phyloP scores from a whole-genome alignment of 805 yeast species.

The Saturnispora sekii region DNA sequence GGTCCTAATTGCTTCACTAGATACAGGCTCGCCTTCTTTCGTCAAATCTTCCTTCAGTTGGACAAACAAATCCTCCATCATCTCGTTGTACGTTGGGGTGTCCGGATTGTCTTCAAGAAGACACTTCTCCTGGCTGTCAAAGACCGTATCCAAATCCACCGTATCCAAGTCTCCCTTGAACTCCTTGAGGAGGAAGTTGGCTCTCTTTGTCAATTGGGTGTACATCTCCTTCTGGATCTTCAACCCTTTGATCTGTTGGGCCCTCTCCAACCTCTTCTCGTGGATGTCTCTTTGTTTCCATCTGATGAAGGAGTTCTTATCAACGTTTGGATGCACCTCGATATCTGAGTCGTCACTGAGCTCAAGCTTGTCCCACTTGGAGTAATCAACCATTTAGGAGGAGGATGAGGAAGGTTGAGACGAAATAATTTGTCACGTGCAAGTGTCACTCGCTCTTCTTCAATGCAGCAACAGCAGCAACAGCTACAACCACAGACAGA shows the following conservation, averaged over 20 bases:
- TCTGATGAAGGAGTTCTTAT: slow-evolving; percentile 78
- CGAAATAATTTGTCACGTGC: background rate
- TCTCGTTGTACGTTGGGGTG: slow-evolving; percentile 70
- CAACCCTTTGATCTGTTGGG: slow-evolving; percentile 65
- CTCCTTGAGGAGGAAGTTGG: slow-evolving; percentile 47
- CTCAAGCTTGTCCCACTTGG: slow-evolving; percentile 96
- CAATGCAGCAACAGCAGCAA: background rate
- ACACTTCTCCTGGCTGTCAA: slow-evolving; percentile 52
- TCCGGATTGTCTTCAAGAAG: slow-evolving; percentile 23
- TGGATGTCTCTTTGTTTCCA: slow-evolving; percentile 98
- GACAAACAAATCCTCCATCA: slow-evolving; percentile 83
- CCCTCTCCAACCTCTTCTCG: slow-evolving; percentile 77
- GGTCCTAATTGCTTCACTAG: slow-evolving; percentile 28
- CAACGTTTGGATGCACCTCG: slow-evolving; percentile 98
- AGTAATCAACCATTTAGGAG: slow-evolving; percentile 61
- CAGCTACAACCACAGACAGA: slow-evolving; percentile 23
- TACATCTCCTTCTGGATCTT: slow-evolving; percentile 79
- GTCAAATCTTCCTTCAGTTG: slow-evolving; percentile 58
- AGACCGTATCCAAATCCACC: slow-evolving; percentile 36
- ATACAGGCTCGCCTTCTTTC: slow-evolving; percentile 37
- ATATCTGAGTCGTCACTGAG: slow-evolving; percentile 93
- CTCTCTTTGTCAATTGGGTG: slow-evolving; percentile 58
- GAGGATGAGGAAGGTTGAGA: background rate
- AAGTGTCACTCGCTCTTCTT: background rate
- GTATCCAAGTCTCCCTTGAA: slow-evolving; percentile 34